Percentiles rank a stretch among this genome's conserved stretches.
Evolutionary conservation across 225 moss, liverwort and hornwort species (phyloP).

Genomic region (Marchantia paleacea): DNA sequence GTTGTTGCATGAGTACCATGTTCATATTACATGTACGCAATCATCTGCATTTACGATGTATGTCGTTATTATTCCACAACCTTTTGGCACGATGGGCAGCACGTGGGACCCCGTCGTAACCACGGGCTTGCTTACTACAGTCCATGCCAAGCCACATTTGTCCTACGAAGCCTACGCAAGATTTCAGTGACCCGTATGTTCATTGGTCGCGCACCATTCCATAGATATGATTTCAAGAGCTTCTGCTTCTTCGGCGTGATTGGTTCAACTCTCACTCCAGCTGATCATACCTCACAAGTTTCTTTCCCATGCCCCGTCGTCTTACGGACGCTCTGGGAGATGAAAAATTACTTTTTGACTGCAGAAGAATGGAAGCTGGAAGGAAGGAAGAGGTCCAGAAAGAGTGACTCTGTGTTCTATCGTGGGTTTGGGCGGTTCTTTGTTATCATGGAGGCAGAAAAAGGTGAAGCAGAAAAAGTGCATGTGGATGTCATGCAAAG

Average conservation of each 20-base stretch:
- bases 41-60: not conserved
- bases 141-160: not conserved
- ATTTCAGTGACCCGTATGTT: not conserved
- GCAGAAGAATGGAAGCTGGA: not conserved
- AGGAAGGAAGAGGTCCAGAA: not conserved
- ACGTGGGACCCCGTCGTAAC: not conserved
- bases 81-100: constrained; percentile 8
- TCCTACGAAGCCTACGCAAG: not conserved
- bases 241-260: not conserved
- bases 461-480: not conserved
- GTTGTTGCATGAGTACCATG: not conserved
- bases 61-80: not conserved
- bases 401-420: not conserved
- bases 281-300: not conserved
- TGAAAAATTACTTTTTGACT: not conserved
- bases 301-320: not conserved
- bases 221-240: not conserved
- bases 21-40: not conserved
- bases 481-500: not conserved
- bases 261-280: not conserved
- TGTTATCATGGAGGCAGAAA: not conserved
- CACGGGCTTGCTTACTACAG: not conserved
- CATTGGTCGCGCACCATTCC: not conserved
- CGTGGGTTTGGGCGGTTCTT: not conserved
- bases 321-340: not conserved